Evolutionary conservation across 345 rosid species (phyloP).

Genomic region (Excoecaria cochinchinensis): DNA sequence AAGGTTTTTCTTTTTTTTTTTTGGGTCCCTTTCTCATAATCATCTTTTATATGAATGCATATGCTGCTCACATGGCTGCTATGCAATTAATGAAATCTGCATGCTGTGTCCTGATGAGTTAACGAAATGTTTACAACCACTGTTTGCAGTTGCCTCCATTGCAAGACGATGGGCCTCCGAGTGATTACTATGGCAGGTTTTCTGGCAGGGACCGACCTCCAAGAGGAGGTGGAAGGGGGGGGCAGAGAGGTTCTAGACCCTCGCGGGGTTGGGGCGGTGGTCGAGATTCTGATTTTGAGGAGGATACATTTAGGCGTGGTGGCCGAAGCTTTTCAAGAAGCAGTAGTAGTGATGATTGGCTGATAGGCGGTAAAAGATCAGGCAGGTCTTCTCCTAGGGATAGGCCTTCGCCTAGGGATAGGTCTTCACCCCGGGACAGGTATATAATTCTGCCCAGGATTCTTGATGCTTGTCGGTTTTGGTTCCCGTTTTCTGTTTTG

Average conservation of each 20-base stretch:
- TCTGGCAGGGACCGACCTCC: conserved; percentile 64
- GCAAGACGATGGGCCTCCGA: conserved; percentile 89
- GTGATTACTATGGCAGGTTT: conserved; percentile 80
- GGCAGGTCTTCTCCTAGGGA: conserved; percentile 28
- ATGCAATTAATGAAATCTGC: not conserved
- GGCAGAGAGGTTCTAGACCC: conserved; percentile 40
- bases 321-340: conserved; percentile 55
- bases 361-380: conserved; percentile 66
- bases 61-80: conserved; percentile 14
- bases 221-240: conserved; percentile 52
- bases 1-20: conserved; percentile 50
- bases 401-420: not conserved
- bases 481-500: not conserved
- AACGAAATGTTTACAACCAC: not conserved
- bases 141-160: conserved; percentile 73
- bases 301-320: conserved; percentile 42
- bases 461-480: not conserved
- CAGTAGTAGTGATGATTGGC: conserved; percentile 66
- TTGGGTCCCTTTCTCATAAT: not conserved
- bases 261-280: conserved; percentile 64
- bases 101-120: not conserved
- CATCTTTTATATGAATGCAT: not conserved
- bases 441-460: not conserved
- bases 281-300: conserved; percentile 42
- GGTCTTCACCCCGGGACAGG: conserved; percentile 10